Conservation (phyloP, 768 basidiomycete genomes). For the Boletus edulis region DNA sequence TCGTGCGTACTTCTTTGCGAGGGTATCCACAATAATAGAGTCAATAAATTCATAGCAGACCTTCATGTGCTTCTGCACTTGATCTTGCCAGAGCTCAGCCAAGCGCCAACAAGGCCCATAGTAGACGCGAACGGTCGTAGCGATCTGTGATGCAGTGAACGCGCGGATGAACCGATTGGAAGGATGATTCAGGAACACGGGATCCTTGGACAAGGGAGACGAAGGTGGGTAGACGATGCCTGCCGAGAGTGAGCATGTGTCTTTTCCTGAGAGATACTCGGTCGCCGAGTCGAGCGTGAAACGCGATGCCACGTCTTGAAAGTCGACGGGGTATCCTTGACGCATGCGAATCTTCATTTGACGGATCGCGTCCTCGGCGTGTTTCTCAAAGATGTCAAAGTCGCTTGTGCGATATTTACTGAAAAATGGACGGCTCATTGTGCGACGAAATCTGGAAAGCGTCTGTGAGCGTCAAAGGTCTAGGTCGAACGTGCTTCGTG, state of each 20-base stretch:
- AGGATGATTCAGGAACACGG: slow-evolving; percentile 27
- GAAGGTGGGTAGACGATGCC: slow-evolving; percentile 35
- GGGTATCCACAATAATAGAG: slow-evolving; percentile 43
- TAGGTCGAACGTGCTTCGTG: no score
- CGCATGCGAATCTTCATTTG: slow-evolving; percentile 33
- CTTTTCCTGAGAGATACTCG: slow-evolving; percentile 51
- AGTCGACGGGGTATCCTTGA: slow-evolving; percentile 40
- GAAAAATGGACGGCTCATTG: slow-evolving; percentile 45
- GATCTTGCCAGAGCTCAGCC: slow-evolving; percentile 43
- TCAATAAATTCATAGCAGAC: slow-evolving; percentile 47
- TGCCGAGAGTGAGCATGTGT: slow-evolving; percentile 36
- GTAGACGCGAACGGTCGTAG: slow-evolving; percentile 31
- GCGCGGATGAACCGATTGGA: slow-evolving; percentile 39
- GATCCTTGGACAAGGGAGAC: slow-evolving; percentile 21
- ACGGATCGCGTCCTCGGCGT: slow-evolving; percentile 31
- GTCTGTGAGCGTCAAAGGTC: neutral
- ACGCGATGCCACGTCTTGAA: slow-evolving; percentile 41
- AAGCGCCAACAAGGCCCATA: slow-evolving; percentile 45
- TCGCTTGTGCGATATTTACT: slow-evolving; percentile 37
- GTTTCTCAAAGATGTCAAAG: slow-evolving; percentile 40
- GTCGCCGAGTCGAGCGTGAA: slow-evolving; percentile 60
- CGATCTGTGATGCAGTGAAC: slow-evolving; percentile 37
- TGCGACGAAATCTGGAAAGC: slow-evolving; percentile 36
- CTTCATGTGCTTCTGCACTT: slow-evolving; percentile 35
- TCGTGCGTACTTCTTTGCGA: slow-evolving; percentile 34